A percentile compares a stretch with the other conserved stretches of the same genome.
phyloP scores from a whole-genome alignment of 225 moss, liverwort and hornwort genomes.

The Rhytidiadelphus loreus region DNA sequence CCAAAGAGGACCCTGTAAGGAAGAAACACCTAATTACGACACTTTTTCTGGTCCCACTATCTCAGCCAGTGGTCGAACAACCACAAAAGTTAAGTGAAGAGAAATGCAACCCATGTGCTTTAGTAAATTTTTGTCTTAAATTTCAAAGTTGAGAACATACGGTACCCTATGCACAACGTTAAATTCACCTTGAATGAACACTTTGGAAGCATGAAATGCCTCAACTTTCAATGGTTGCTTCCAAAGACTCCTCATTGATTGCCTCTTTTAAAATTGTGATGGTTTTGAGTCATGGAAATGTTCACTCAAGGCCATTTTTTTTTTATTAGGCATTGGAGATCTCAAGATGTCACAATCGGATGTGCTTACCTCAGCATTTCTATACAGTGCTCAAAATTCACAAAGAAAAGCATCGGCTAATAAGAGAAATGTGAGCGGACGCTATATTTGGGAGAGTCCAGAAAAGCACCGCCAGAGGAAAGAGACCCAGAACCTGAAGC shows the following conservation, averaged over 20 bases:
- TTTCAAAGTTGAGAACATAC: background rate
- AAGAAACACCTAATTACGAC: background rate
- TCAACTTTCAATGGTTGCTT: background rate
- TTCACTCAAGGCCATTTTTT: background rate
- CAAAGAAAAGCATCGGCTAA: background rate
- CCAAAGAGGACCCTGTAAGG: background rate
- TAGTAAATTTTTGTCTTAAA: accelerated
- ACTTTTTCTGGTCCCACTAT: background rate
- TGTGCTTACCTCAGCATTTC: background rate
- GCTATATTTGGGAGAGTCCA: background rate
- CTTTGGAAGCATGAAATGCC: accelerated
- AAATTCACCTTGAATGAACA: background rate
- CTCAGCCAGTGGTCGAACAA: background rate
- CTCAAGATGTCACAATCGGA: background rate
- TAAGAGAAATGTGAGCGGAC: too few relatives aligned
- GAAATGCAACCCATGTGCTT: background rate
- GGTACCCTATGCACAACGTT: accelerated
- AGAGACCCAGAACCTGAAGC: background rate
- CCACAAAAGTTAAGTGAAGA: background rate
- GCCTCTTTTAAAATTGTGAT: background rate
- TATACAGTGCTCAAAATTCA: background rate
- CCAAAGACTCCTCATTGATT: background rate
- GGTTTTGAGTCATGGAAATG: background rate
- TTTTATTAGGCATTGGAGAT: too few relatives aligned
- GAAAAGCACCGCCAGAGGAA: background rate